Conservation (phyloP, 331 rosid genomes). For the Acacia concinna region DNA sequence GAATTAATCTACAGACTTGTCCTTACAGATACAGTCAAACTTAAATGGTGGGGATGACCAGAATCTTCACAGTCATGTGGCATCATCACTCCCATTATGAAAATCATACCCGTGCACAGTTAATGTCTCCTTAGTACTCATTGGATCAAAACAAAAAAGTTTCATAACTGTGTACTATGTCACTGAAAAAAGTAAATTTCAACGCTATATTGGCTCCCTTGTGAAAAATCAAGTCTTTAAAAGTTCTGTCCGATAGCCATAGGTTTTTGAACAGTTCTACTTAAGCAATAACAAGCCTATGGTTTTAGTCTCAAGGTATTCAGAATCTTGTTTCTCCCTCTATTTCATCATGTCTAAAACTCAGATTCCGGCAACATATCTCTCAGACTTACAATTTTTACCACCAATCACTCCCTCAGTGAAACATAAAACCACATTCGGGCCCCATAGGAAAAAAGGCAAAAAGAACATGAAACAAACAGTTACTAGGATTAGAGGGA, state of each 20-base stretch:
- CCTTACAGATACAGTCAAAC: neutral
- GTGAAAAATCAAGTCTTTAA: neutral
- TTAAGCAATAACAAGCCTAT: neutral
- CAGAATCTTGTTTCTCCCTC: constrained; percentile 17
- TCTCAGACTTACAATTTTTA: constrained; percentile 13
- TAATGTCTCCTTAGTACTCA: neutral
- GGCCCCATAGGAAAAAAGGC: neutral
- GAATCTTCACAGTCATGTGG: neutral
- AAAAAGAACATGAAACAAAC: neutral
- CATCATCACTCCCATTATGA: no score
- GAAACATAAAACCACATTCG: neutral
- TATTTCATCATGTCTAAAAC: constrained; percentile 18
- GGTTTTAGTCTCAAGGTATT: neutral
- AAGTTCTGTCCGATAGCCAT: neutral
- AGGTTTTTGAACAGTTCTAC: neutral
- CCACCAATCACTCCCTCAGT: constrained; percentile 2
- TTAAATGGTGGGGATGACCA: neutral
- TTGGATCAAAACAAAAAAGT: neutral
- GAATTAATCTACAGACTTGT: constrained; percentile 10
- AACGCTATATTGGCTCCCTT: neutral
- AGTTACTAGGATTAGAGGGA: neutral
- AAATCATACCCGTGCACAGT: neutral
- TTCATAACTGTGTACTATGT: neutral
- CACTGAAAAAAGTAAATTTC: neutral
- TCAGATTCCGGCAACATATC: constrained; percentile 1